Evolutionary conservation across 306 rosid genomes (phyloP), one percentile per base, ranked within the genome.

Genomic region (Argentina anserina): DNA sequence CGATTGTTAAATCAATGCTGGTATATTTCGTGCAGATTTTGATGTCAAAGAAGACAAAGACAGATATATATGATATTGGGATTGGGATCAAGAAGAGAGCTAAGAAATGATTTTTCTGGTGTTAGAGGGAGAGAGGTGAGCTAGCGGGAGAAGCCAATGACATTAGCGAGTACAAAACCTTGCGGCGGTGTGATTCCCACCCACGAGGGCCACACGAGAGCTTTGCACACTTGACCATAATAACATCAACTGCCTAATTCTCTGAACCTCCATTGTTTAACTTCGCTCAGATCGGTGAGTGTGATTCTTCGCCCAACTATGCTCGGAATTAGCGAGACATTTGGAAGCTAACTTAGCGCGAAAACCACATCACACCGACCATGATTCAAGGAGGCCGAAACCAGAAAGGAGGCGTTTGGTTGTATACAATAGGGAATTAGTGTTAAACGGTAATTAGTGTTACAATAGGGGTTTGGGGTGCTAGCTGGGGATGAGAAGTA

Each of bases 111-210:
- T 34, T 36, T 7, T 37, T 36, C 2, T 9, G 5, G 34, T 6
- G 26, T 59, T 59, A 70, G 66, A 56, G 66, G 50, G 74, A 71
- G 66, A 71, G 75, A 42, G 66, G 23, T 28, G 55, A 40, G 28
- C 13, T 36, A 39, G 36, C 41, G 20, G 18, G 0, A 52, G 25
- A 11, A 28, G 21, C 5, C 14, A 58, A 37, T 23, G 14, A 1
- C 4, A 2, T 33, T 90, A 92, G 88, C 98, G 96, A 74, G 86
- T 82, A 77, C 98, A 90, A 55, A 92, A 92, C 78, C 98, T 83
- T 7, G 96, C 84, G 3, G 90, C 88, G 47, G 96, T 92, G 75
- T 92, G 98, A 65, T 92, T 92, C 67, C 96, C 98, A 85, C 94
- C 98, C 86, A 90, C 92, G 72, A 92, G 92, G 53, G 86, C 82